phyloP scores from a whole-genome alignment of 192 early-diverging fungal species.

The Backusella macrospora region DNA sequence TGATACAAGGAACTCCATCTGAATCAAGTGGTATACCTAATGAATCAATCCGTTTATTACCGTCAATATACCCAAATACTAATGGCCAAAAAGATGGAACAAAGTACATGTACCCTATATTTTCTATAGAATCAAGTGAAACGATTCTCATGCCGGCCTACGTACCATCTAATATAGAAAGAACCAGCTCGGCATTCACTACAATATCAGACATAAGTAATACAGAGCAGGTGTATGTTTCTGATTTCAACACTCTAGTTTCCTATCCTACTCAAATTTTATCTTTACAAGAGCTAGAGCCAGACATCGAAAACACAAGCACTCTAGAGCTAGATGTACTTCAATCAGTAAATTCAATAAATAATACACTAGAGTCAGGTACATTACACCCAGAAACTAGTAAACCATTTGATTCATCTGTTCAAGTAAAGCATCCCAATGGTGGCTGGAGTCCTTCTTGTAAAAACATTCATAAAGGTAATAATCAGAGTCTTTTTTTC shows the following conservation, averaged over 20 bases:
- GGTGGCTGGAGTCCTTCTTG: conserved; percentile 14
- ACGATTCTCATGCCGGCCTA: not conserved
- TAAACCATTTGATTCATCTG: not conserved
- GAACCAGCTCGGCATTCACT: not conserved
- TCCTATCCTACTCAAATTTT: not conserved
- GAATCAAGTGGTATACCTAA: not conserved
- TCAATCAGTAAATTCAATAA: not conserved
- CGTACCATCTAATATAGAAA: not conserved
- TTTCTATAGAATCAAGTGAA: not conserved
- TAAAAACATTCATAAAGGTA: conserved; percentile 15
- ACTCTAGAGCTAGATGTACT: not conserved
- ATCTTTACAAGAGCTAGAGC: not conserved
- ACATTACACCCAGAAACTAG: not conserved
- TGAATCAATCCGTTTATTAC: not conserved
- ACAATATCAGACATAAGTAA: not conserved
- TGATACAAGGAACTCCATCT: not conserved
- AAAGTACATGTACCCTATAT: not conserved
- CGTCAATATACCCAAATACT: not conserved
- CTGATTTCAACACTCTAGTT: not conserved
- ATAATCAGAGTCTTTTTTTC: not conserved
- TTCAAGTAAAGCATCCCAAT: conserved; percentile 1
- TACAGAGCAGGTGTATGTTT: not conserved
- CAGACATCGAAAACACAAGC: not conserved
- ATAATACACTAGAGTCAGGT: not conserved
- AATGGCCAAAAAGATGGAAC: not conserved